Evolutionary conservation across 768 basidiomycete genomes (phyloP).

Genomic region (Scleroderma citrinum): DNA sequence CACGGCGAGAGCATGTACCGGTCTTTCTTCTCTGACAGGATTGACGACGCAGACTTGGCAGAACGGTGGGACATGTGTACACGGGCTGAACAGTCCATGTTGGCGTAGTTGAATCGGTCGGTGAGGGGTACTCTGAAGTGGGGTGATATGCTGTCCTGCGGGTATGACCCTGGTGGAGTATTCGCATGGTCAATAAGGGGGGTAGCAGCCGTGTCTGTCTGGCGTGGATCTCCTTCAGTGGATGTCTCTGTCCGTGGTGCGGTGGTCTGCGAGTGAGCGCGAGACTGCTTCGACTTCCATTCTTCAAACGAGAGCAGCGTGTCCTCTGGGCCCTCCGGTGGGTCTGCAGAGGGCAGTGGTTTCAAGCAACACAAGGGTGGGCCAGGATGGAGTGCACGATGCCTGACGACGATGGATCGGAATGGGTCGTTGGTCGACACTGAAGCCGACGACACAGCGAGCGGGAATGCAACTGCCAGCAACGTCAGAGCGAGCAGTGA

Average conservation of each 20-base stretch:
- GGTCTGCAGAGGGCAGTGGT: conserved; percentile 32
- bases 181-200: conserved; percentile 8
- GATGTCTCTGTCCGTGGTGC: conserved; percentile 4
- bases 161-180: conserved; percentile 7
- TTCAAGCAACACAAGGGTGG: conserved; percentile 66
- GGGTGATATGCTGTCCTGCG: conserved; percentile 36
- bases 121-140: conserved; percentile 70
- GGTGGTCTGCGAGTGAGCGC: conserved; percentile 29
- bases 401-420: conserved; percentile 45
- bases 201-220: neutral
- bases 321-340: conserved; percentile 48
- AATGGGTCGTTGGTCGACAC: conserved; percentile 54
- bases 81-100: conserved; percentile 87
- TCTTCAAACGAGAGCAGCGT: conserved; percentile 79
- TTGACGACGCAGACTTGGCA: conserved; percentile 76
- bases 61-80: conserved; percentile 78
- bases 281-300: conserved; percentile 71
- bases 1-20: conserved; percentile 97
- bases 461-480: conserved; percentile 17
- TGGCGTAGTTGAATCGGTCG: conserved; percentile 94
- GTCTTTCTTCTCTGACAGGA: conserved; percentile 87
- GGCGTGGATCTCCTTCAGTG: no score
- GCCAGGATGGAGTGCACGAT: conserved; percentile 40
- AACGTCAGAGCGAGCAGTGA: conserved; percentile 11
- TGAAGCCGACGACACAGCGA: conserved; percentile 26